A percentile compares a stretch with the other conserved stretches of the same genome.
phyloP scores from a whole-genome alignment of 2,329 filamentous ascomycete genomes.

The Botrytis tulipae region DNA sequence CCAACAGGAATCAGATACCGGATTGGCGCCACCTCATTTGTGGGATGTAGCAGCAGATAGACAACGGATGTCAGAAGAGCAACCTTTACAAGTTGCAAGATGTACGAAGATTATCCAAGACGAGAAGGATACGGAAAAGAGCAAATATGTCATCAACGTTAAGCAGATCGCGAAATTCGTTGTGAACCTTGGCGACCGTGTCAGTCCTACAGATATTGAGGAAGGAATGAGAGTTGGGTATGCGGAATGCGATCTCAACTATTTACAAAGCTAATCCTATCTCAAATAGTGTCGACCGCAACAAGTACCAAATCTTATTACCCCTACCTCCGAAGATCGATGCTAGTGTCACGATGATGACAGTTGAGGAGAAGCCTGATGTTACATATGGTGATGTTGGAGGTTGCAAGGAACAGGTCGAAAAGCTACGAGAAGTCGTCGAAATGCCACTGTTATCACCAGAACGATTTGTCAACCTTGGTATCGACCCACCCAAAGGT shows the following conservation, averaged over 20 bases:
- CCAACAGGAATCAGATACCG: conserved; percentile 91
- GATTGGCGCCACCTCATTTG: conserved; percentile 94
- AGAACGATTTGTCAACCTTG: conserved; percentile 96
- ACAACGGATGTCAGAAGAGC: conserved; percentile 98
- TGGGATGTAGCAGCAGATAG: conserved; percentile 98
- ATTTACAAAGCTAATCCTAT: conserved; percentile 27
- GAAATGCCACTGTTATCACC: conserved; percentile 97
- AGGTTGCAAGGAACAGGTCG: conserved; percentile 98
- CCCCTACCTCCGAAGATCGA: conserved; percentile 98
- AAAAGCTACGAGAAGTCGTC: conserved; percentile 97
- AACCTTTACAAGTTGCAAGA: conserved; percentile 92
- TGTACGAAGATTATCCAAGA: conserved; percentile 99
- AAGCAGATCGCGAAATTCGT: conserved; percentile 99
- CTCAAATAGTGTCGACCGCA: conserved; percentile 72
- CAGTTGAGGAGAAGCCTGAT: conserved; percentile 98
- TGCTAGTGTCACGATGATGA: conserved; percentile 99
- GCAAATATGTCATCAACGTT: conserved; percentile 99
- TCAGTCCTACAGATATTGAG: conserved; percentile 97
- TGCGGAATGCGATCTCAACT: conserved; percentile 33
- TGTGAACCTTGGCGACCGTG: conserved; percentile 92
- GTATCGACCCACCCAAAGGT: conserved; percentile 97
- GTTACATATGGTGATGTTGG: conserved; percentile 98
- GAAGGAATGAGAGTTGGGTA: conserved; percentile 96
- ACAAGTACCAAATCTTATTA: conserved; percentile 98
- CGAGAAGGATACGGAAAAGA: conserved; percentile 93